These are phyloP conservation scores for Monilinia laxa DNA, from an alignment of 2,329 filamentous ascomycete species.

Conservation along the genomic window DNA sequence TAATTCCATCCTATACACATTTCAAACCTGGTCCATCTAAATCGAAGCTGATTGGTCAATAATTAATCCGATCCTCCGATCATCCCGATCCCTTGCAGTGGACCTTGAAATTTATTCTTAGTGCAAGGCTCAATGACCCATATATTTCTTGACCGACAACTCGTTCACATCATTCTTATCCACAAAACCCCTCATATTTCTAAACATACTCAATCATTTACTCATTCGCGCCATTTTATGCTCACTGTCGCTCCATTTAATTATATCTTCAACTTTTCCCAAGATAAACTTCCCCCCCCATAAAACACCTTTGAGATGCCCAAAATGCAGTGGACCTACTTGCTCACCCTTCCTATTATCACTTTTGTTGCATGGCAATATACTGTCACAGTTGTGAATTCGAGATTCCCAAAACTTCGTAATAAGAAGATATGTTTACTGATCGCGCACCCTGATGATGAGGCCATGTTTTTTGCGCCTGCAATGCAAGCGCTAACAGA, in stretches of 20 bases:
- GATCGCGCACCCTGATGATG: conserved; percentile 96
- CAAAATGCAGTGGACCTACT: conserved; percentile 37
- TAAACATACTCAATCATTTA: neutral
- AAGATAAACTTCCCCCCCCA: neutral
- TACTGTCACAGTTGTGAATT: conserved; percentile 41
- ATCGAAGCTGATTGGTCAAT: neutral
- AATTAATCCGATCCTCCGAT: conserved; percentile 1
- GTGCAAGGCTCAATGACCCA: conserved; percentile 11
- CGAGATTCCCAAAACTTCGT: conserved; percentile 63
- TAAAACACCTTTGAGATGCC: conserved; percentile 6
- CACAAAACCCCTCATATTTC: conserved; percentile 11
- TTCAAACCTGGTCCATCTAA: neutral
- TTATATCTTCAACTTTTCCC: neutral
- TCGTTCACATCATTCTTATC: conserved; percentile 5
- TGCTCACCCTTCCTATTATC: conserved; percentile 42
- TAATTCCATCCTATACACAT: neutral
- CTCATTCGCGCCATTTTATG: neutral
- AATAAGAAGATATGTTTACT: conserved; percentile 88
- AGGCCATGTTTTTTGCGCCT: conserved; percentile 99
- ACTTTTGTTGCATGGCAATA: conserved; percentile 43
- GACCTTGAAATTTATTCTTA: neutral
- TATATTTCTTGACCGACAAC: conserved; percentile 12
- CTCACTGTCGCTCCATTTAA: conserved; percentile 9
- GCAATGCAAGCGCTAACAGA: conserved; percentile 80
- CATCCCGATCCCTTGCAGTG: neutral